These are phyloP conservation scores for Pterocarpus macrocarpus DNA, from an alignment of 306 rosid genomes.

Conservation along the genomic window DNA sequence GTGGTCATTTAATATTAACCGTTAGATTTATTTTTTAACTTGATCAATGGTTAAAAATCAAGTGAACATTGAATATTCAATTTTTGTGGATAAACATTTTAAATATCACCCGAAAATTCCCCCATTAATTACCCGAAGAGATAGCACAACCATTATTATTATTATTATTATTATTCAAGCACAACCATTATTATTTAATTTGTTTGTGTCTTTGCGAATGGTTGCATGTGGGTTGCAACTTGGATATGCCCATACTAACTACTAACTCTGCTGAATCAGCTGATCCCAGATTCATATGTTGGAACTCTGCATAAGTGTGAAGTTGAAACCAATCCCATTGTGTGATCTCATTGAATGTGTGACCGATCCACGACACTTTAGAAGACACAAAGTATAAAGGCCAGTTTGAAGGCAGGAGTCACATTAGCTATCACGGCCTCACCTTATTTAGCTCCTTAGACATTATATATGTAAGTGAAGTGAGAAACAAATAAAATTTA, in stretches of 20 bases:
- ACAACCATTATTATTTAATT: background rate
- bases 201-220: background rate
- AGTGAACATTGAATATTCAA: too few species aligned
- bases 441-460: background rate
- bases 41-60: too few species aligned
- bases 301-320: background rate
- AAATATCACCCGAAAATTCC: too few species aligned
- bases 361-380: background rate
- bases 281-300: background rate
- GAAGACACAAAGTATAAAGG: too few species aligned
- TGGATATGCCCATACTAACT: background rate
- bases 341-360: background rate
- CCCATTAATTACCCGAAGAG: background rate
- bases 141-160: background rate
- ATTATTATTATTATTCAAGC: too few species aligned
- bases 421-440: constrained; percentile 20
- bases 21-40: too few species aligned
- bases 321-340: constrained; percentile 5
- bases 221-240: constrained; percentile 1
- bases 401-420: background rate
- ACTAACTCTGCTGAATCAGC: background rate
- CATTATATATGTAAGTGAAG: too few species aligned
- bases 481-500: too few species aligned
- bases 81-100: too few species aligned
- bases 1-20: too few species aligned